A percentile compares a stretch with the other conserved stretches of the same genome.
These are phyloP conservation scores for Nakazawaea anatomiae DNA, from an alignment of 805 yeast genomes.

Conservation along the genomic window DNA sequence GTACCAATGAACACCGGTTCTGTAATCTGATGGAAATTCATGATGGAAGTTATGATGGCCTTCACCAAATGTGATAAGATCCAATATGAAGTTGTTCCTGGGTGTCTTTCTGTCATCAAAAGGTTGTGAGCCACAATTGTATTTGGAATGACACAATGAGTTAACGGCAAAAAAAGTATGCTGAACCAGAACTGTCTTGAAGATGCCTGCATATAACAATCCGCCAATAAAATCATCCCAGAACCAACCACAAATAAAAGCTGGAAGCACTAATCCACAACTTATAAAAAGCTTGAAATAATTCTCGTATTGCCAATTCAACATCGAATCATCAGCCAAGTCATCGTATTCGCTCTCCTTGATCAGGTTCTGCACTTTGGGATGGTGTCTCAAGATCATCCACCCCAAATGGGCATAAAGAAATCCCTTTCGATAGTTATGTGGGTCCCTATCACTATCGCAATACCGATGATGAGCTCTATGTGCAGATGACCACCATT, in stretches of 20 bases:
- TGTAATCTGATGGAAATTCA: constrained; percentile 88
- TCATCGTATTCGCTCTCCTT: constrained; percentile 50
- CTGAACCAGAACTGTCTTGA: constrained; percentile 68
- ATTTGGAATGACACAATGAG: constrained; percentile 63
- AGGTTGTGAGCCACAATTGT: constrained; percentile 61
- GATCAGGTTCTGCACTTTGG: constrained; percentile 38
- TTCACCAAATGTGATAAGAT: constrained; percentile 77
- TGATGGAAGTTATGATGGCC: constrained; percentile 93
- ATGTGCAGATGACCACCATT: constrained; percentile 80
- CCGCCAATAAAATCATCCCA: constrained; percentile 82
- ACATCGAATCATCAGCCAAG: constrained; percentile 49
- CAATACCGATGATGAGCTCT: constrained; percentile 87
- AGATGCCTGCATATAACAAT: constrained; percentile 68
- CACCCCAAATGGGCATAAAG: constrained; percentile 86
- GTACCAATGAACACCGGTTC: constrained; percentile 66
- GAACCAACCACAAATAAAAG: constrained; percentile 52
- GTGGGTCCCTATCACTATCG: constrained; percentile 87
- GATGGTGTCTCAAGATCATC: constrained; percentile 66
- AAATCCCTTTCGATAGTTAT: constrained; percentile 75
- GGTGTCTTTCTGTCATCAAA: constrained; percentile 72
- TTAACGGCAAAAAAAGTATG: constrained; percentile 75
- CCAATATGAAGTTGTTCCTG: constrained; percentile 58
- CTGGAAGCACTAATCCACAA: constrained; percentile 55
- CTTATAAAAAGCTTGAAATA: constrained; percentile 46
- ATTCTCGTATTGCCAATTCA: constrained; percentile 67